Percentiles rank a stretch among this genome's conserved stretches.
Evolutionary conservation across 495 filamentous ascomycete species (phyloP).

Genomic region (Hypoxylon lienhwacheense): DNA sequence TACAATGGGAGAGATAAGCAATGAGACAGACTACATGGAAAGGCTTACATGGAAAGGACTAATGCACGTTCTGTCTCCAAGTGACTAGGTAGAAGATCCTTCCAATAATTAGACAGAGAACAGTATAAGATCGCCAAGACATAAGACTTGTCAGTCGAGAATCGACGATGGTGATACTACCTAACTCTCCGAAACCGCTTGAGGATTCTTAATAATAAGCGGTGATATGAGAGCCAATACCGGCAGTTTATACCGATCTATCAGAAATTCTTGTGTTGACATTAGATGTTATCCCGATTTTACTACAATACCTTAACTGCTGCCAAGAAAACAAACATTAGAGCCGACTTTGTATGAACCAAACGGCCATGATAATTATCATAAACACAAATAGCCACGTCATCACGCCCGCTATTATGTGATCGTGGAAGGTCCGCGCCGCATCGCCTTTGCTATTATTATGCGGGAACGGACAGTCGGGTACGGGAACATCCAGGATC

Average conservation of each 20-base stretch:
- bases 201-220: not conserved
- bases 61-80: too few species aligned
- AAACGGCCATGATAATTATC: slow-evolving; percentile 27
- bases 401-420: slow-evolving; percentile 28
- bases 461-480: slow-evolving; percentile 42
- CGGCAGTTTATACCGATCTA: not conserved
- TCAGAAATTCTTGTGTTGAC: not conserved
- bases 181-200: not conserved
- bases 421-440: slow-evolving; percentile 31
- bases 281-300: not conserved
- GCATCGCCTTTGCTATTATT: slow-evolving; percentile 40
- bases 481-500: slow-evolving; percentile 43
- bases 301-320: too few species aligned
- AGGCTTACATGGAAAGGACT: too few species aligned
- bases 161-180: too few species aligned
- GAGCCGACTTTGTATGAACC: slow-evolving; percentile 22
- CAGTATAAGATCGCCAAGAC: too few species aligned
- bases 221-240: not conserved
- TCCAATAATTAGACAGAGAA: too few species aligned
- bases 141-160: too few species aligned
- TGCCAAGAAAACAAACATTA: slow-evolving; percentile 12
- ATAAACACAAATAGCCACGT: slow-evolving; percentile 36
- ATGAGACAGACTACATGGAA: too few species aligned
- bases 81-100: too few species aligned
- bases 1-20: too few species aligned